Evolutionary conservation across 805 yeast species (phyloP), one percentile per base, ranked within the genome.

Genomic region (Wickerhamomyces hampshirensis): DNA sequence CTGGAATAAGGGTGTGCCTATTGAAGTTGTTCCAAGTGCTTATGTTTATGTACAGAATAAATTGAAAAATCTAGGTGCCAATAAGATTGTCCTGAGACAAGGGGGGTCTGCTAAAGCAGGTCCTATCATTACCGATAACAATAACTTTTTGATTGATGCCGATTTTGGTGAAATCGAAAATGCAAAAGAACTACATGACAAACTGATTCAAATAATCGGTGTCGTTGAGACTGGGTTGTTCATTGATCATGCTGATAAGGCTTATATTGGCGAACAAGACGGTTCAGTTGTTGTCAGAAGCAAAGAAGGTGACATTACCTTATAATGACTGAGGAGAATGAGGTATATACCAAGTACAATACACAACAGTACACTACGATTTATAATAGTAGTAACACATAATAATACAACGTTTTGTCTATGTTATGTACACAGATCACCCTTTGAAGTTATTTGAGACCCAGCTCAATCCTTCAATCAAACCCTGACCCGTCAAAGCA

Each of bases 181-280:
- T 36, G 75, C 77, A 15, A 57, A 51, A 23, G 51, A 48, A 10
- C 71, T 93, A 48, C 89, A 89, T 58, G 43, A 56, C 24, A 59
- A 75, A 50, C 78, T 93, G 59, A 87, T 84, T 61, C 56, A 68
- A 35, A 64, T 91, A 51, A 84, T 87, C 17, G 98, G 98, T 31
- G 97, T 93, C 19, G 97, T 93, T 12, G 98, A 93, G 62, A 89
- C 96, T 8, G 98, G 98, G 1, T 66, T 93, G 43, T 93, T 93
- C 64, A 74, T 78, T 31, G 69, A 69, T 35, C 66, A 70, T 32
- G 91, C 95, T 18, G 65, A 66, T 33, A 84, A 75, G 57, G 93
- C 91, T 6, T 93, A 89, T 62, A 85, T 93, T 56, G 98, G 98
- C 31, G 87, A 86, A 56, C 69, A 77, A 29, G 77, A 77, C 54